Base-by-base conservation (phyloP, 768 basidiomycete genomes). In the Pleurotus pulmonarius region DNA sequence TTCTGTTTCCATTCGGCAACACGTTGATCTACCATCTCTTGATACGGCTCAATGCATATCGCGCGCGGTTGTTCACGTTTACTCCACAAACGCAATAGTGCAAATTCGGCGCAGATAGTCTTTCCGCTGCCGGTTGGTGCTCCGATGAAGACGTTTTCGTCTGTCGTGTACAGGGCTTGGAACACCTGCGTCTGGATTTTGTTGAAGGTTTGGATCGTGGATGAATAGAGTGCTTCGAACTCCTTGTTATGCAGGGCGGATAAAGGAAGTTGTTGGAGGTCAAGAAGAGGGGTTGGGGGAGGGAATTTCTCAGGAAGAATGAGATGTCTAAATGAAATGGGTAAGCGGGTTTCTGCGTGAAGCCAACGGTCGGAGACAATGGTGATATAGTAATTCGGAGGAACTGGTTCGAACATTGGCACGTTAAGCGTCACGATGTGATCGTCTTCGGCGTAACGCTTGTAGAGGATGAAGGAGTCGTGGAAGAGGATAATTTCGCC, bases 141-240 rank as follows among this genome's bases (percentile, higher is more conserved):
- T 16, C 94, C 95, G 56, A 99, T 86, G 66, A 98, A 95, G 41
- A 96, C 88, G 63, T 96, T 98, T 65, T 98, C 97, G 64, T 98
- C 95, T 0, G 93, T 87, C 0, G 92, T 94, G 69, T 98, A 99
- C 0, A 99, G 78, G 0, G 96, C 95, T 64, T 98, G 94, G 87
- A 99, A 98, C 45, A 97, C 95, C 71, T 98, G 97, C 0, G 94
- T 98, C 68, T 98, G 97, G 59, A 98, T 98, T 72, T 98, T 99
- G 82, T 98, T 98, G 80, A 98, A 98, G 0, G 84, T 86, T 59
- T 85, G 79, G 60, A 98, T 86, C 0, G 83, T 83, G 15, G 80
- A 82, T 1, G 85, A 82, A 69, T 98, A 99, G 43, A 98, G 82
- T 1, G 79, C 78, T 69, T 98, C 93, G 62, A 87, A 98, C 59